These are phyloP conservation scores for Phytophthora hybrid DNA, from an alignment of 352 stramenopile species.

Conservation along the genomic window DNA sequence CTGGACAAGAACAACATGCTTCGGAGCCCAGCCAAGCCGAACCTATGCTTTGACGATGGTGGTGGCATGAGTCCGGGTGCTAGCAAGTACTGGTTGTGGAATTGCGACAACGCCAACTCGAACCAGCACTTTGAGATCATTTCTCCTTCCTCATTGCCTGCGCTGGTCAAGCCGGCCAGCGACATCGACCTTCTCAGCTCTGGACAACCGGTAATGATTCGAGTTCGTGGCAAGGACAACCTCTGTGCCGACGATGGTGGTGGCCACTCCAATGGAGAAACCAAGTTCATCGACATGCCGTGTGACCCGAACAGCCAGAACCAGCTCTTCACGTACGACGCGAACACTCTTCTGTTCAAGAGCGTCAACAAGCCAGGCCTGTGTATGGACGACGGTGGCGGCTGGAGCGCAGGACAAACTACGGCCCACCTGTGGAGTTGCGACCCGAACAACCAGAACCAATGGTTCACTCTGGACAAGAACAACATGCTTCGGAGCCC, in stretches of 20 bases:
- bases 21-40: background rate
- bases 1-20: conserved; percentile 25
- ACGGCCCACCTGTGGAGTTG: conserved; percentile 28
- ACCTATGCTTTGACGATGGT: conserved; percentile 32
- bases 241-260: conserved; percentile 39
- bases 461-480: conserved; percentile 35
- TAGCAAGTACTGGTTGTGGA: conserved; percentile 6
- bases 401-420: background rate
- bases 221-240: conserved; percentile 16
- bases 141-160: background rate
- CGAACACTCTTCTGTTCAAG: conserved; percentile 23
- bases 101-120: conserved; percentile 19
- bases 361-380: conserved; percentile 34
- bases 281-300: conserved; percentile 14
- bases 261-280: conserved; percentile 2
- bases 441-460: conserved; percentile 32
- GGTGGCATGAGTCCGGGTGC: background rate
- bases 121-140: conserved; percentile 39
- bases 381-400: conserved; percentile 43
- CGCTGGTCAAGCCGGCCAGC: too few species aligned
- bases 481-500: conserved; percentile 31
- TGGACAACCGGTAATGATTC: conserved; percentile 1
- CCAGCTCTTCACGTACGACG: conserved; percentile 43
- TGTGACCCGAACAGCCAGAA: conserved; percentile 30
- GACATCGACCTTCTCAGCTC: background rate